A percentile compares a stretch with the other conserved stretches of the same genome.
Evolutionary conservation across 2,329 filamentous ascomycete species (phyloP).

Genomic region (Phoma herbarum): DNA sequence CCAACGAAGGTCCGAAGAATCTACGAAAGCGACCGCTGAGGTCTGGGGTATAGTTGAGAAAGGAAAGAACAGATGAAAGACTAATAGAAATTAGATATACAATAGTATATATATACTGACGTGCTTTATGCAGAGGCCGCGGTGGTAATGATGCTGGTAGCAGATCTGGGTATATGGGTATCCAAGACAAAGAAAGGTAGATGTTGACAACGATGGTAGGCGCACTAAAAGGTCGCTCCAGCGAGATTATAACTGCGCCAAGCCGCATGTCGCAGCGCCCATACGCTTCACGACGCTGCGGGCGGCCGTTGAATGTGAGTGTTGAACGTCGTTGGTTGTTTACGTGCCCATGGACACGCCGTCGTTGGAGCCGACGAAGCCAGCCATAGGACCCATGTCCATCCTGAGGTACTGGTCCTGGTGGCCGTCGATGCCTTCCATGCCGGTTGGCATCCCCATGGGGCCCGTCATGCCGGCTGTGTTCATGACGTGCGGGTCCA

Average conservation of each 20-base stretch:
- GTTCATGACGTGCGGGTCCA: constrained; percentile 42
- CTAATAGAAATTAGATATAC: constrained; percentile 1
- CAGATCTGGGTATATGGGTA: neutral
- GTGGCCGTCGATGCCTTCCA: constrained; percentile 47
- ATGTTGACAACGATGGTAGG: constrained; percentile 10
- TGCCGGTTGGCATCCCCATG: constrained; percentile 35
- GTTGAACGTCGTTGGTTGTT: neutral
- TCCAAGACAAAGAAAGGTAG: constrained; percentile 13
- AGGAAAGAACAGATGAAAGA: neutral
- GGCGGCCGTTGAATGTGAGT: constrained; percentile 2
- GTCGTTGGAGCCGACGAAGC: constrained; percentile 40
- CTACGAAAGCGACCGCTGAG: neutral
- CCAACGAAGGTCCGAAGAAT: neutral
- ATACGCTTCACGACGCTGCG: constrained; percentile 15
- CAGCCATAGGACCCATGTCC: constrained; percentile 43
- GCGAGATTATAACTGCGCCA: neutral
- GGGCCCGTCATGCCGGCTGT: constrained; percentile 23
- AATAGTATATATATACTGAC: neutral
- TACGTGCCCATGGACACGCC: constrained; percentile 31
- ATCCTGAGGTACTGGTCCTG: constrained; percentile 46
- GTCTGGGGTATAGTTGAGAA: neutral
- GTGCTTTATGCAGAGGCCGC: neutral
- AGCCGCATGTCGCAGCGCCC: neutral
- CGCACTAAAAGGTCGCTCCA: neutral
- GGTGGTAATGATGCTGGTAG: neutral